Percentiles rank a stretch among this genome's conserved stretches.
phyloP scores from a whole-genome alignment of 345 rosid genomes.

The Toxicodendron radicans region DNA sequence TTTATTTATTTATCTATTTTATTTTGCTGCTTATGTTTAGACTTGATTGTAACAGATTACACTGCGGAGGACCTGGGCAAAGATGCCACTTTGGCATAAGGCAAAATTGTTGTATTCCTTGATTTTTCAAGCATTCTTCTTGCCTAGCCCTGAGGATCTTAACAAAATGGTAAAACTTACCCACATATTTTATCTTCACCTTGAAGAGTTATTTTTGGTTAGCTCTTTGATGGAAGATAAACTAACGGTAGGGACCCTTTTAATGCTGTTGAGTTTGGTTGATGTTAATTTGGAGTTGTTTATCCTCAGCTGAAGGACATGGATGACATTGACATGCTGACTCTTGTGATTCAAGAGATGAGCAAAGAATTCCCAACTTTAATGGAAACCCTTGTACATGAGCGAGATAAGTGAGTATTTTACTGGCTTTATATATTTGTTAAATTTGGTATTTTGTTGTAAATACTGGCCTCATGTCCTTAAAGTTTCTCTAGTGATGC shows the following conservation, averaged over 20 bases:
- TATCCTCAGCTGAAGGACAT: constrained; percentile 76
- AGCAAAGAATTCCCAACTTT: constrained; percentile 93
- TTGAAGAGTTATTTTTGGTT: background rate
- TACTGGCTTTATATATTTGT: constrained; percentile 7
- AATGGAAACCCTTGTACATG: constrained; percentile 93
- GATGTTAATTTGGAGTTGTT: constrained; percentile 18
- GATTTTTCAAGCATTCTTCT: constrained; percentile 74
- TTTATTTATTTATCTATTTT: background rate
- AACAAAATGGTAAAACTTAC: constrained; percentile 65
- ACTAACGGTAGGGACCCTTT: background rate
- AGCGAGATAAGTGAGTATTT: constrained; percentile 90
- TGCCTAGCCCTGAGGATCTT: constrained; percentile 75
- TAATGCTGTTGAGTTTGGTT: constrained; percentile 17
- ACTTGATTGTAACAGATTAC: constrained; percentile 60
- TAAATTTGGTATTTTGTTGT: background rate
- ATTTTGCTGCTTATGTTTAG: constrained; percentile 3
- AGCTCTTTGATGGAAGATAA: background rate
- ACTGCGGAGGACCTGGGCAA: constrained; percentile 71
- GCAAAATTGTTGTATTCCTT: constrained; percentile 63
- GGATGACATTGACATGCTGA: constrained; percentile 92
- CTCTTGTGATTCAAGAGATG: constrained; percentile 97
- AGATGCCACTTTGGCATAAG: constrained; percentile 94
- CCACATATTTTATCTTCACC: constrained; percentile 9
- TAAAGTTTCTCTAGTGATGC: background rate
- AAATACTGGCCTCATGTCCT: background rate